phyloP scores from a whole-genome alignment of 176 grass and related monocot genomes.

The Lolium rigidum region DNA sequence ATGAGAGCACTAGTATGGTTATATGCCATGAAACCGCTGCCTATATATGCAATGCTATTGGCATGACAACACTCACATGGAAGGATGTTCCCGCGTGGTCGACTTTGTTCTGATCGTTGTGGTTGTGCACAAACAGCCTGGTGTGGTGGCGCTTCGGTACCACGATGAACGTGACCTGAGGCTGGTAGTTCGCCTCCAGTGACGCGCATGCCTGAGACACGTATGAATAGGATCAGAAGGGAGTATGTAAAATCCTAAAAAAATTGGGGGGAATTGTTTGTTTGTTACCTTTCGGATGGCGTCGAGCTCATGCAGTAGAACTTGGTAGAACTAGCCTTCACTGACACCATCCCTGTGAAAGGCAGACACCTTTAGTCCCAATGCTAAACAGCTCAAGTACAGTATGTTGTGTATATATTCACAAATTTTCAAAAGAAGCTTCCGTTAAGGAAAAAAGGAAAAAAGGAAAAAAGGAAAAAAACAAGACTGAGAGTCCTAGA shows the following conservation, averaged over 20 bases:
- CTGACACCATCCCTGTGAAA: conserved; percentile 82
- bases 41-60: neutral
- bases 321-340: conserved; percentile 93
- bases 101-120: conserved; percentile 56
- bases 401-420: too few relatives aligned
- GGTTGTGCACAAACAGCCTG: conserved; percentile 82
- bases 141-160: conserved; percentile 95
- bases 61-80: conserved; percentile 53
- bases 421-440: too few relatives aligned
- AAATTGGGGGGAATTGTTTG: neutral
- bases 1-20: too few relatives aligned
- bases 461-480: too few relatives aligned
- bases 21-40: too few relatives aligned
- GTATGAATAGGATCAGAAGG: too few relatives aligned
- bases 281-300: conserved; percentile 73
- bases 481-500: too few relatives aligned
- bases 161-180: conserved; percentile 79
- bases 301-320: conserved; percentile 79
- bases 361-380: neutral
- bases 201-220: too few relatives aligned
- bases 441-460: too few relatives aligned
- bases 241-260: too few relatives aligned
- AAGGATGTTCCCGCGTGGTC: conserved; percentile 87
- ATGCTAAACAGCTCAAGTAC: neutral
- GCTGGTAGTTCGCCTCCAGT: conserved; percentile 76